phyloP scores from a whole-genome alignment of 306 rosid genomes.

The Prinsepia uniflora region DNA sequence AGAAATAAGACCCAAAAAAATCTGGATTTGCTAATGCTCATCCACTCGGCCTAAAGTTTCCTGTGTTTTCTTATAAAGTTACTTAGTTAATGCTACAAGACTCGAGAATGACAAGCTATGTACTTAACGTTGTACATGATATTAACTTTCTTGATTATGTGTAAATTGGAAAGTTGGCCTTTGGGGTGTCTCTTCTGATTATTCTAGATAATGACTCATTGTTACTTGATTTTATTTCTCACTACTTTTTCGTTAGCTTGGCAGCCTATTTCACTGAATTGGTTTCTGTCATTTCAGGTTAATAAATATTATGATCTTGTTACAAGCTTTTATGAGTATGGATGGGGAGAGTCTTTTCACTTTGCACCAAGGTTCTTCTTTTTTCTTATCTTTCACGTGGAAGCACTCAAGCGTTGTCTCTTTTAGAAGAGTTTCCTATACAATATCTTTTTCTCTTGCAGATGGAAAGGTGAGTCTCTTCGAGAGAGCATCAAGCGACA shows the following conservation, averaged over 20 bases:
- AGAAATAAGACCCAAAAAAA: not conserved
- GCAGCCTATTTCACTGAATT: slow-evolving; percentile 8
- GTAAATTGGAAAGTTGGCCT: slow-evolving; percentile 1
- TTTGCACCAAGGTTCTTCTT: slow-evolving; percentile 72
- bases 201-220: not conserved
- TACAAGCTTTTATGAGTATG: slow-evolving; percentile 94
- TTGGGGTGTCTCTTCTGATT: not conserved
- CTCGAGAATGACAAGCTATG: not conserved
- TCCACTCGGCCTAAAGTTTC: not conserved
- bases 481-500: slow-evolving; percentile 90
- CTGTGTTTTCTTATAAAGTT: not conserved
- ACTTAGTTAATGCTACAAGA: not conserved
- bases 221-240: not conserved
- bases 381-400: not conserved
- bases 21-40: not conserved
- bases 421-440: not conserved
- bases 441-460: slow-evolving; percentile 23
- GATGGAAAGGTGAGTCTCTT: slow-evolving; percentile 91
- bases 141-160: not conserved
- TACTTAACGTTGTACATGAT: no score
- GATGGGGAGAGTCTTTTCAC: slow-evolving; percentile 99
- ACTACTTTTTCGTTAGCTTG: slow-evolving; percentile 4
- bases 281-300: slow-evolving; percentile 53
- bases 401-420: not conserved
- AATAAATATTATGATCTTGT: slow-evolving; percentile 90